Evolutionary conservation across 2,329 filamentous ascomycete genomes (phyloP), one percentile per base, ranked within the genome.

Genomic region (Bipolaris bicolor): DNA sequence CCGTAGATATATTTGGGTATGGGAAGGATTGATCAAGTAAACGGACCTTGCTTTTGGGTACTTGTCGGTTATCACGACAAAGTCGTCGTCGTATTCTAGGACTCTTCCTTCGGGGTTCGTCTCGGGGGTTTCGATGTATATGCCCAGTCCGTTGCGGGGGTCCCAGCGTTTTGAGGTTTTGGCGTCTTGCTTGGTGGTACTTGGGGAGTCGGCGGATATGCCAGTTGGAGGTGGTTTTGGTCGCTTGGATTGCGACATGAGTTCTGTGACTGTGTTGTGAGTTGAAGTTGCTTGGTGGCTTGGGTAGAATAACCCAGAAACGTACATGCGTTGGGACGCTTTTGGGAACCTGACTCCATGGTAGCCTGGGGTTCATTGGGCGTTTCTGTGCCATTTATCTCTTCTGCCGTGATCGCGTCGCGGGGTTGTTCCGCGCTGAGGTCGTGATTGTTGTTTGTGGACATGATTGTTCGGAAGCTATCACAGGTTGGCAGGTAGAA

Each of bases 21-120:
- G 11, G 9, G 2, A 45, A 18, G 3, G 18, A n/a, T 11, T 4
- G 7, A 3, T 18, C n/a, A 7, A n/a, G 10, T 1, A 16, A 5
- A 41, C 41, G 2, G 56, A 72, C 70, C 64, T 72, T 15, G 73
- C 86, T 77, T 98, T 99, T 7, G 95, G 93, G 72, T 87, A 99
- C 60, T 87, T 81, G 78, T 99, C 95, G 66, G 88, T 84, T 74
- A 98, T 90, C 18, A 88, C 84, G 49, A 93, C 90, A 64, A 89
- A 91, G 58, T 86, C 78, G n/a, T 85, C 81, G 62, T 86, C 85
- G 75, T 88, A 81, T 69, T 87, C 88, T 52, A 95, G 81, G 1
- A 92, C 84, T 7, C 83, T 79, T 24, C 80, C 82, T 5, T 82
- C 64, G 1, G 87, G 83, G 67, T 86, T 89, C 1, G 82, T 79